phyloP scores from a whole-genome alignment of 2,329 filamentous ascomycete species.

The Seiridium cupressi region DNA sequence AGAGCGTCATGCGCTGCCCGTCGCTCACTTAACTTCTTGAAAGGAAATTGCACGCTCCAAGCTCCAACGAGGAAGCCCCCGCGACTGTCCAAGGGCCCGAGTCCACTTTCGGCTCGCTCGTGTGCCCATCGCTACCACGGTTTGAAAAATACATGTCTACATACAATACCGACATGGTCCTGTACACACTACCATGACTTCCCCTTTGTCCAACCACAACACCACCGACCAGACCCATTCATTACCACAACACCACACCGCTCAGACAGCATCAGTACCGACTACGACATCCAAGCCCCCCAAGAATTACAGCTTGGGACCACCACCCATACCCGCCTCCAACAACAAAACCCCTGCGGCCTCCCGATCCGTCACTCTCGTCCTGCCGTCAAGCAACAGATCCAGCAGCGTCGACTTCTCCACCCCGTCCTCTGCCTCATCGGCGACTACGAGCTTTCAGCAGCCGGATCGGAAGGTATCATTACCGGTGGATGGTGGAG shows the following conservation, averaged over 20 bases:
- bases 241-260: background rate
- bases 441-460: conserved; percentile 31
- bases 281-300: background rate
- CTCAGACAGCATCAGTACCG: background rate
- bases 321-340: background rate
- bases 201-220: conserved; percentile 10
- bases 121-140: background rate
- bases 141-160: background rate
- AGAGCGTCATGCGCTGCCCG: background rate
- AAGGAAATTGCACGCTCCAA: too few species aligned
- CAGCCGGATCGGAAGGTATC: conserved; percentile 19
- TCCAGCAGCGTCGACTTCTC: conserved; percentile 21
- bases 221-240: background rate
- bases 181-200: conserved; percentile 7
- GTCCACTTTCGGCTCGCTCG: conserved; percentile 1
- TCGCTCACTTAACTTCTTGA: too few species aligned
- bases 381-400: conserved; percentile 14
- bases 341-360: background rate
- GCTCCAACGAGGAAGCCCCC: background rate
- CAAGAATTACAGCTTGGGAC: background rate
- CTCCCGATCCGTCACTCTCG: conserved; percentile 17
- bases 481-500: conserved; percentile 21
- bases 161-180: background rate
- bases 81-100: background rate
- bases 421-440: conserved; percentile 28